A percentile compares a stretch with the other conserved stretches of the same genome.
phyloP scores from a whole-genome alignment of 2,329 filamentous ascomycete genomes.

The Botrytis aclada region DNA sequence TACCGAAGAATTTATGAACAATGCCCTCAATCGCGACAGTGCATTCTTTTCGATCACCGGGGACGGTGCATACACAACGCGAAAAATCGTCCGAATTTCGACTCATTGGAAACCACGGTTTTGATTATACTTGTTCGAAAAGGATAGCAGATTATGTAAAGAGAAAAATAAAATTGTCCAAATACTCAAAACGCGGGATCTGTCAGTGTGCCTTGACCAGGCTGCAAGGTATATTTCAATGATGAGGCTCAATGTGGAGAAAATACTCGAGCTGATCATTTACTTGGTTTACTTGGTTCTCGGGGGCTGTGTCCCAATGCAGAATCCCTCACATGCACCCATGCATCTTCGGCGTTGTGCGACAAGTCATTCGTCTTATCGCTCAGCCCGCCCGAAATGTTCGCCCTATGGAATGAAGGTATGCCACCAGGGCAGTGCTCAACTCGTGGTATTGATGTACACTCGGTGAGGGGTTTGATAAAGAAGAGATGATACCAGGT shows the following conservation, averaged over 20 bases:
- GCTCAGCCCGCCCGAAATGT: neutral
- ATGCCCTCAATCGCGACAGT: constrained; percentile 2
- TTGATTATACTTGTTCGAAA: neutral
- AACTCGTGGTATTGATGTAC: neutral
- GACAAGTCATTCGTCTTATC: neutral
- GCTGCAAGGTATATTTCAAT: neutral
- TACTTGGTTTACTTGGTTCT: neutral
- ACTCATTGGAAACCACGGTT: neutral
- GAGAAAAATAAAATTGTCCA: neutral
- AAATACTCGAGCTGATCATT: neutral
- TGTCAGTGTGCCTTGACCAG: neutral
- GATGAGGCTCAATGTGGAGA: constrained; percentile 3
- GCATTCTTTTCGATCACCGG: neutral
- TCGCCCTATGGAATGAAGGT: neutral
- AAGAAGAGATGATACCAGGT: neutral
- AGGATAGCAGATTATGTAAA: neutral
- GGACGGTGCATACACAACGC: constrained; percentile 3
- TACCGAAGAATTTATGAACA: neutral
- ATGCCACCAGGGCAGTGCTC: neutral
- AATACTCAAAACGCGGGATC: neutral
- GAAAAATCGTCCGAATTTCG: neutral
- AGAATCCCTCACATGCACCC: neutral
- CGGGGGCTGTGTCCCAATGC: neutral
- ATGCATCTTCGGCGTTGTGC: neutral
- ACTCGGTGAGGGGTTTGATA: neutral